Base-by-base conservation (phyloP, 768 basidiomycete species). In the Inosperma sp. region DNA sequence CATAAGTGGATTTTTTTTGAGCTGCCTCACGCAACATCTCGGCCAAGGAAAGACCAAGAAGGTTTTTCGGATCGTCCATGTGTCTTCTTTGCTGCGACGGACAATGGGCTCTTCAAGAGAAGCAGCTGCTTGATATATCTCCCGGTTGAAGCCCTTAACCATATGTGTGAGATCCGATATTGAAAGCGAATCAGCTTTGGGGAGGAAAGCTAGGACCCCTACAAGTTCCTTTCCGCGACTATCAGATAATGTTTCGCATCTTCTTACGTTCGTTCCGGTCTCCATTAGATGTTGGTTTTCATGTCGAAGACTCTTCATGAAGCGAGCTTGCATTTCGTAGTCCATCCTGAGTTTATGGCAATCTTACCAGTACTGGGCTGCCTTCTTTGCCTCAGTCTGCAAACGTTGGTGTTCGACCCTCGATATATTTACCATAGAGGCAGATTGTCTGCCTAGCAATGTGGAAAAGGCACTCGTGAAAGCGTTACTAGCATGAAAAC, bases 121-220 rank as follows among this genome's bases (percentile, higher is more conserved):
- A 0, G 75, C 73, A 2, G 78, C 74, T 13, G 70, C 71, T 56
- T 81, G 77, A 26, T 70, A 69, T 25, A 79, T 74, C 52, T 75
- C 72, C 5, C 73, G 62, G 55, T 80, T 81, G n/a, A 82, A 60
- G 17, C 67, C 64, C 40, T 73, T 68, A 12, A 81, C 62, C 56
- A 75, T 69, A 2, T 52, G 59, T 23, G 72, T 64, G 12, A 80
- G 70, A 26, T 81, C 77, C 16, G 68, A 66, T 3, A 69, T 71
- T 3, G 79, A 73, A 39, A 72, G 63, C 0, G 62, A 34, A 51
- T 80, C 77, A 0, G 69, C 70, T 14, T 68, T 74, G 2, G 68
- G 67, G 39, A 76, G 64, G 65, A 71, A 78, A 37, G 63, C 68
- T 58, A 77, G 76, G 7, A 72, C 73, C 5, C 71, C 74, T 25